Evolutionary conservation across 768 basidiomycete species (phyloP), one percentile per base, ranked within the genome.

Genomic region (Trametes villosa): DNA sequence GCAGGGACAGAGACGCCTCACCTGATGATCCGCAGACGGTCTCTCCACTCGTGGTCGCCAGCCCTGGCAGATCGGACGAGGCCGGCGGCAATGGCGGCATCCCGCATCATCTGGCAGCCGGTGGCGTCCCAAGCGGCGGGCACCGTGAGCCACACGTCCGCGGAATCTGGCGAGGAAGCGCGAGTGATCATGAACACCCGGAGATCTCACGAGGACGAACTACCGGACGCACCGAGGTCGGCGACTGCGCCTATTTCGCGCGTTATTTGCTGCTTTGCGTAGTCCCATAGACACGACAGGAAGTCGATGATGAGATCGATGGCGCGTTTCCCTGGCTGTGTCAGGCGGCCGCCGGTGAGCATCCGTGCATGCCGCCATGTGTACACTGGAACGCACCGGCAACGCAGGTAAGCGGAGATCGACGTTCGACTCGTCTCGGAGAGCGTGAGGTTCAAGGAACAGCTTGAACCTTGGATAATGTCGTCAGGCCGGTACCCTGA

Each of bases 81-180:
- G 0, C 90, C 90, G 7, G 92, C 92, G 24, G 79, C 77, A 60
- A 95, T 89, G 17, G 93, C 92, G 42, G 91, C 90, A 50, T 87
- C 87, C 22, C 92, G 83, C 93, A 94, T 94, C 65, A 93, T 81
- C 59, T 88, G 87, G 67, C 89, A 92, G 0, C 91, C 92, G 63
- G 81, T 86, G 1, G 88, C 91, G 70, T 95, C 92, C 93, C 92
- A 95, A 20, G 92, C 93, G 15, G 93, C 93, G 54, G 93, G 93
- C 4, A 94, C 92, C 2, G 91, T 94, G 57, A 95, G 75, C 81
- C 89, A 89, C 6, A 94, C 90, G 66, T 92, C 89, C 57, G 91
- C 92, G 40, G 87, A 79, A 71, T 91, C 93, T 94, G 67, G 36
- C 36, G 20, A 13, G 18, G 27, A 31, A 9, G 47, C 38, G 52